Evolutionary conservation across 2,329 filamentous ascomycete species (phyloP).

Genomic region (Penicillium sp.): DNA sequence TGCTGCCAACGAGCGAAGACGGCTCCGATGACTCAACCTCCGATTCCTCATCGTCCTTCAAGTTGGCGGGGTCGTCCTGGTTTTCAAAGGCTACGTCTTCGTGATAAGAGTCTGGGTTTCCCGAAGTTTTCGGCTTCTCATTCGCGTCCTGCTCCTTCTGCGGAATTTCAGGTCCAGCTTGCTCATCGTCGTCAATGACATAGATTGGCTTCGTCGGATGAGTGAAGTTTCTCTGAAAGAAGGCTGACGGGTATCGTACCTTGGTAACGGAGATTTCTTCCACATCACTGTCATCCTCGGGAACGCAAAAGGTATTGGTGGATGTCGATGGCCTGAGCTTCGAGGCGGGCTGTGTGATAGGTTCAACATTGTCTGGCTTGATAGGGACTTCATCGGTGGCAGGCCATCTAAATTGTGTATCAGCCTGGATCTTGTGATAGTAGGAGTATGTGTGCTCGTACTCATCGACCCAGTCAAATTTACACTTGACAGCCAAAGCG

Average conservation of each 20-base stretch:
- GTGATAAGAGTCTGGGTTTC: not conserved
- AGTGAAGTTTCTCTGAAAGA: not conserved
- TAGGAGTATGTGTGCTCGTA: not conserved
- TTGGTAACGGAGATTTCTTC: conserved; percentile 7
- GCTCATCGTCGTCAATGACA: not conserved
- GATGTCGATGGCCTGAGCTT: conserved; percentile 8
- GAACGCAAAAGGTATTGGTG: conserved; percentile 40
- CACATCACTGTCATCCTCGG: conserved; percentile 37
- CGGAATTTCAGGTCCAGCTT: not conserved
- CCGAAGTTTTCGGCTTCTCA: not conserved
- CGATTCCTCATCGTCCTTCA: conserved; percentile 1
- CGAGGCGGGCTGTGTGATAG: not conserved
- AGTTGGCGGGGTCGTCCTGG: not conserved
- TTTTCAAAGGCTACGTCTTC: not conserved
- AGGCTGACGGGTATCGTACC: not conserved
- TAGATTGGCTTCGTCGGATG: not conserved
- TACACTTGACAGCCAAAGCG: conserved; percentile 31
- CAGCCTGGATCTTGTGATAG: not conserved
- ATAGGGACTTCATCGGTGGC: not conserved
- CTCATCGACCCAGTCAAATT: conserved; percentile 24
- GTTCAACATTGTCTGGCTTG: not conserved
- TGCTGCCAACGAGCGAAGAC: not conserved
- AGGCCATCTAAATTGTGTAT: not conserved
- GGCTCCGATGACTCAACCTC: not conserved
- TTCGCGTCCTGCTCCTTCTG: not conserved